Evolutionary conservation across 768 basidiomycete genomes (phyloP), one percentile per base, ranked within the genome.

Genomic region (Pisolithus microcarpus): DNA sequence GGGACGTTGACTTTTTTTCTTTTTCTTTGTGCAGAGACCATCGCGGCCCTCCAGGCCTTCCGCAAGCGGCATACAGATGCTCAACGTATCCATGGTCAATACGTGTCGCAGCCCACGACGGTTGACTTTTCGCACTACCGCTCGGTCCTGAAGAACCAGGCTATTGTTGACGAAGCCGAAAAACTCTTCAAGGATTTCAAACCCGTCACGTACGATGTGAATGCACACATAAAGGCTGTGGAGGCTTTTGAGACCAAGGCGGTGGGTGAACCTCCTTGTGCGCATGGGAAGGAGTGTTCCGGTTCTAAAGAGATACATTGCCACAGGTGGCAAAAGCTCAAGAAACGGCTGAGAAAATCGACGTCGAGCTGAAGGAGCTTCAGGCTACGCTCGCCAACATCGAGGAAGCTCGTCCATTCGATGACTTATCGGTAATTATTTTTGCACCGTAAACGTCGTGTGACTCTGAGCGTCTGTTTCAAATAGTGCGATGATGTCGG

Each of bases 221-320:
- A 70, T 60, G 77, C 88, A 49, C 90, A 94, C 70, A 66, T 96
- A 71, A 95, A 92, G 72, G 92, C 91, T 42, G 96, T 99, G 61
- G 92, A 95, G 66, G 84, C 91, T 46, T 99, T 99, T 69, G 91
- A 98, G 78, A 77, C 81, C 54, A 96, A 94, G 73, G 96, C 96
- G 55, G 95, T 97, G 59, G 59, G 86, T 56, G 40, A 39, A 58
- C n/a, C 28, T 43, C 15, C n/a, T 53, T 37, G 34, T 8, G 23
- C 28, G 24, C 26, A 28, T 38, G 21, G 24, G 15, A 16, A 18
- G 6, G 21, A 49, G 15, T 28, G 13, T 38, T n/a, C 59, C 36
- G 47, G 48, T 48, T 53, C 36, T 19, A 54, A 18, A 55, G 36
- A n/a, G 28, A 7, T 21, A 31, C 48, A 21, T 19, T 36, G 26